Conservation (phyloP, 495 filamentous ascomycete genomes). For the Acidomyces sp. region DNA sequence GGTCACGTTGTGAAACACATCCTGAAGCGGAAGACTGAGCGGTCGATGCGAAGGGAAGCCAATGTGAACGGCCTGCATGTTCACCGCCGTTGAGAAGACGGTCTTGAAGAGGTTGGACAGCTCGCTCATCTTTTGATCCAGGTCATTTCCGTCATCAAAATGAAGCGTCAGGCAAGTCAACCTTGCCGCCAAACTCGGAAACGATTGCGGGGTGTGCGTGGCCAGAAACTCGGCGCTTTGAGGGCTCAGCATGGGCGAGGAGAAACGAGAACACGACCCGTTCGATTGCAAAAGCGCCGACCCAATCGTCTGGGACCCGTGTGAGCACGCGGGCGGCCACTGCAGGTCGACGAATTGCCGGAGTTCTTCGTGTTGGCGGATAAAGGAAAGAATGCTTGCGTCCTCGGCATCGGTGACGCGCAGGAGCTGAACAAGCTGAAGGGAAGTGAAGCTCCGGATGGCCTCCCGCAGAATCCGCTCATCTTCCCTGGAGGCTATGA, state of each 20-base stretch:
- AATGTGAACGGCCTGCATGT: conserved; percentile 52
- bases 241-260: conserved; percentile 51
- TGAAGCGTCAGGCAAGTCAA: conserved; percentile 37
- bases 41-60: conserved; percentile 48
- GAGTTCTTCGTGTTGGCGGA: conserved; percentile 27
- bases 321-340: conserved; percentile 52
- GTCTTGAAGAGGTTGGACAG: conserved; percentile 43
- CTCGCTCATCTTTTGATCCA: conserved; percentile 41
- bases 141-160: conserved; percentile 44
- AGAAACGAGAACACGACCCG: conserved; percentile 46
- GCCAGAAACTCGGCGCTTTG: conserved; percentile 42
- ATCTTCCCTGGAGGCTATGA: conserved; percentile 32
- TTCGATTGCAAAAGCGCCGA: conserved; percentile 42
- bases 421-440: conserved; percentile 55
- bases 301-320: conserved; percentile 45
- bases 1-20: conserved; percentile 48
- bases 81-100: conserved; percentile 45
- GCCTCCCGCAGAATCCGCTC: conserved; percentile 39
- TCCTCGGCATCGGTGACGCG: conserved; percentile 49
- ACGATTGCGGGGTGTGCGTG: conserved; percentile 32
- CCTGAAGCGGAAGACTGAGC: conserved; percentile 42
- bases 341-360: conserved; percentile 33
- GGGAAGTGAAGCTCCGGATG: conserved; percentile 42
- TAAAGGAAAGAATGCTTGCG: conserved; percentile 35
- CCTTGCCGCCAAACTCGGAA: conserved; percentile 41